A percentile compares a stretch with the other conserved stretches of the same genome.
Evolutionary conservation across 768 basidiomycete species (phyloP).

Genomic region (Asterophora parasitica): DNA sequence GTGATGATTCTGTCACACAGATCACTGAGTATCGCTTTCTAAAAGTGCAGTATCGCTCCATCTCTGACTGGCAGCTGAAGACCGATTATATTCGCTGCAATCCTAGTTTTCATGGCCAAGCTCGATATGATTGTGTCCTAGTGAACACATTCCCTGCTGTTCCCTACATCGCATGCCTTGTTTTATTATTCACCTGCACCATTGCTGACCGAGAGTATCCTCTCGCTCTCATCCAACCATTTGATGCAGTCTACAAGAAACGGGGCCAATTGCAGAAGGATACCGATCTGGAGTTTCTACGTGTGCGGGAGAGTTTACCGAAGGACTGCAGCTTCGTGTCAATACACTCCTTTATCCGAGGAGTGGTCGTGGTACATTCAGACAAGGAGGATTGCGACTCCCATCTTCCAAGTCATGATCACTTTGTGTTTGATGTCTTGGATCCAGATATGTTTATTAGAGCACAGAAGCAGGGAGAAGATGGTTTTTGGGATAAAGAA

Average conservation of each 20-base stretch:
- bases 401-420: not conserved
- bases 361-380: constrained; percentile 7
- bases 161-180: constrained; percentile 4
- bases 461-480: no score
- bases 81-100: constrained; percentile 27
- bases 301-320: not conserved
- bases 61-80: constrained; percentile 22
- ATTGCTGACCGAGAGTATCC: constrained; percentile 2
- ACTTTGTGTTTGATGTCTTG: constrained; percentile 9
- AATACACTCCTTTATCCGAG: constrained; percentile 3
- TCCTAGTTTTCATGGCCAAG: constrained; percentile 21
- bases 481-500: no score
- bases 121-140: constrained; percentile 22
- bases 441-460: constrained; percentile 11
- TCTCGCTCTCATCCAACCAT: constrained; percentile 10
- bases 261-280: constrained; percentile 1
- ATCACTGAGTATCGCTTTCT: constrained; percentile 21
- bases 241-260: not conserved
- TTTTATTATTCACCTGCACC: constrained; percentile 7
- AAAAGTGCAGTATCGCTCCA: constrained; percentile 23
- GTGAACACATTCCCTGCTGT: not conserved
- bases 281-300: constrained; percentile 7
- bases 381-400: not conserved
- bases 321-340: constrained; percentile 4
- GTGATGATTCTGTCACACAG: no score